Conservation (phyloP, 306 rosid genomes). For the Clitoria ternatea region DNA sequence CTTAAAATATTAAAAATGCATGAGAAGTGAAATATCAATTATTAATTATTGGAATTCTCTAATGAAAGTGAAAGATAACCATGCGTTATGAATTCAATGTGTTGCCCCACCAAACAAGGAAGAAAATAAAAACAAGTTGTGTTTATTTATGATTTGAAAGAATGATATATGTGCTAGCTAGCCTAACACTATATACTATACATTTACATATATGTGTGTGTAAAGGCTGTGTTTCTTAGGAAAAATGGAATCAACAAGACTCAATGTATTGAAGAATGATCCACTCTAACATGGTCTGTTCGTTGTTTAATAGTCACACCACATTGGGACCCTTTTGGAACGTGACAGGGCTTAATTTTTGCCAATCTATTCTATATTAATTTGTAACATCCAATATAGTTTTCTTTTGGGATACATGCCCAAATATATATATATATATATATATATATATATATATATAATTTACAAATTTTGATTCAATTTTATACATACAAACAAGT, state of each 20-base stretch:
- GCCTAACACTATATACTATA: background rate
- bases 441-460: background rate
- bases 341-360: background rate
- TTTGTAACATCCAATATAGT: background rate
- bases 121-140: background rate
- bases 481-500: too few relatives aligned
- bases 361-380: background rate
- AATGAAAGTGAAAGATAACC: conserved; percentile 25
- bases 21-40: background rate
- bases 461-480: background rate
- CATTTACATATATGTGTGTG: conserved; percentile 1
- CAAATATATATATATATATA: background rate
- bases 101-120: conserved; percentile 25
- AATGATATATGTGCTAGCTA: conserved; percentile 23
- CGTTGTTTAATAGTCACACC: conserved; percentile 47
- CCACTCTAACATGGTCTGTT: conserved; percentile 25
- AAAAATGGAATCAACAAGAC: conserved; percentile 51
- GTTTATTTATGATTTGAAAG: background rate
- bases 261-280: background rate
- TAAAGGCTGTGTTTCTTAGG: conserved; percentile 22
- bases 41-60: conserved; percentile 21
- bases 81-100: background rate
- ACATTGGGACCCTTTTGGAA: conserved; percentile 31
- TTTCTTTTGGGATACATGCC: background rate
- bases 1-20: background rate